Evolutionary conservation across 2,329 filamentous ascomycete genomes (phyloP).

Genomic region (Pseudocercospora eumusae): DNA sequence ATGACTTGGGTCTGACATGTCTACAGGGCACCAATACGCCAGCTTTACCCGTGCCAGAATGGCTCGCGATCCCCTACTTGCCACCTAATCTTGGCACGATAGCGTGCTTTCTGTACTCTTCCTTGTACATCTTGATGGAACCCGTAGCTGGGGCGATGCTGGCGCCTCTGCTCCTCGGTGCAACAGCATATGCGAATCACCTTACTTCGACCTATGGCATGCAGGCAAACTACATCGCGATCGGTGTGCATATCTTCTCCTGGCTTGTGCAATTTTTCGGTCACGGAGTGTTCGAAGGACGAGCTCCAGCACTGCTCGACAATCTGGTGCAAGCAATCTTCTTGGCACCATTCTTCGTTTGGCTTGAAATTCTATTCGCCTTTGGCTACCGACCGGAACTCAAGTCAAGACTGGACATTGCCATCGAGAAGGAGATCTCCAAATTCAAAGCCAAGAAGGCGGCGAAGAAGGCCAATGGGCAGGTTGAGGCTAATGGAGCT

Average conservation of each 20-base stretch:
- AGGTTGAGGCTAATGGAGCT: conserved; percentile 30
- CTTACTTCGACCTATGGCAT: conserved; percentile 65
- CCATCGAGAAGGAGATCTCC: conserved; percentile 72
- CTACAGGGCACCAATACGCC: conserved; percentile 59
- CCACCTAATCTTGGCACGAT: conserved; percentile 63
- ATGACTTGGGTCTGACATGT: not conserved
- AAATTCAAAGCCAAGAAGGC: conserved; percentile 67
- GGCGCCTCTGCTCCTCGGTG: conserved; percentile 72
- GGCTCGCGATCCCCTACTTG: conserved; percentile 57
- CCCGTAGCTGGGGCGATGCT: conserved; percentile 83
- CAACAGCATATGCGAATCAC: conserved; percentile 74
- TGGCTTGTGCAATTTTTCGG: conserved; percentile 93
- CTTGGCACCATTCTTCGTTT: conserved; percentile 93
- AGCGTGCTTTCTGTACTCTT: conserved; percentile 64
- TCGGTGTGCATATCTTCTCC: conserved; percentile 68
- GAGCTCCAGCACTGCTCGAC: conserved; percentile 85
- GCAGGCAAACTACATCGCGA: conserved; percentile 64
- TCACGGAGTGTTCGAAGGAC: conserved; percentile 83
- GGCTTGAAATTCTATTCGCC: conserved; percentile 89
- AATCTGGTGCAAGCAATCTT: conserved; percentile 91
- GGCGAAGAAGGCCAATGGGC: conserved; percentile 39
- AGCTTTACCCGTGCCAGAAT: conserved; percentile 56
- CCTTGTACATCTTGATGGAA: conserved; percentile 87
- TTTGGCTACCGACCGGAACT: conserved; percentile 88
- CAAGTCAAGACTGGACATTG: conserved; percentile 75